These are phyloP conservation scores for Starmerella apis DNA, from an alignment of 805 yeast species.

Conservation along the genomic window DNA sequence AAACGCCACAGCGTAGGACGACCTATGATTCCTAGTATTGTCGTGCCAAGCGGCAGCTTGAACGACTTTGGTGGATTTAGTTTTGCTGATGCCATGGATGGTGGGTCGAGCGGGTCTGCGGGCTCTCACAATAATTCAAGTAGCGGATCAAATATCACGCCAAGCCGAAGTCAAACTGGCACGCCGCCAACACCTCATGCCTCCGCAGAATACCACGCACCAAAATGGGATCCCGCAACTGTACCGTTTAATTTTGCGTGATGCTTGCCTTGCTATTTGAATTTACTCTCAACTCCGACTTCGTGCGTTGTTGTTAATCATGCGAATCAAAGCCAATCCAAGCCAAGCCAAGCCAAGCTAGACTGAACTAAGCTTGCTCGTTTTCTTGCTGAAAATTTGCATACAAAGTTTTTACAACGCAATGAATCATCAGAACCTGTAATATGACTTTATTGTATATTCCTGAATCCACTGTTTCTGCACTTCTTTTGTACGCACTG, in stretches of 20 bases:
- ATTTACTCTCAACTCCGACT: too few relatives aligned
- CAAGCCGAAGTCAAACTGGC: constrained; percentile 16
- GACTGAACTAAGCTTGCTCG: too few relatives aligned
- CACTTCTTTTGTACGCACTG: background rate
- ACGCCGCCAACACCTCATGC: constrained; percentile 24
- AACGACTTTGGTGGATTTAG: constrained; percentile 14
- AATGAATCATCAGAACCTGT: too few relatives aligned
- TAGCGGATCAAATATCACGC: constrained; percentile 17
- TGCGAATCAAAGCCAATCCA: too few relatives aligned
- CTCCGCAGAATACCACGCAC: constrained; percentile 12
- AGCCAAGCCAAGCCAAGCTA: too few relatives aligned
- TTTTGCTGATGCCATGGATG: constrained; percentile 13
- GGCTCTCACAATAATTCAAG: constrained; percentile 22
- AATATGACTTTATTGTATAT: background rate
- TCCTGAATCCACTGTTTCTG: background rate
- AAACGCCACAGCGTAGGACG: constrained; percentile 1
- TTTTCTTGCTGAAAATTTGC: too few relatives aligned
- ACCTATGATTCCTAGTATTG: constrained; percentile 1
- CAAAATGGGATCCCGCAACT: constrained; percentile 1
- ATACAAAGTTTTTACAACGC: too few relatives aligned
- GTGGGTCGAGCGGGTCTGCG: constrained; percentile 16
- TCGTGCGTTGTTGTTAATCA: too few relatives aligned
- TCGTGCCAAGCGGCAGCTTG: background rate
- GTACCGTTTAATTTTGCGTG: constrained; percentile 13
- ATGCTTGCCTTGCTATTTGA: background rate